These are phyloP conservation scores for Jacaranda mimosifolia DNA, from an alignment of 257 asterid species.

Conservation along the genomic window DNA sequence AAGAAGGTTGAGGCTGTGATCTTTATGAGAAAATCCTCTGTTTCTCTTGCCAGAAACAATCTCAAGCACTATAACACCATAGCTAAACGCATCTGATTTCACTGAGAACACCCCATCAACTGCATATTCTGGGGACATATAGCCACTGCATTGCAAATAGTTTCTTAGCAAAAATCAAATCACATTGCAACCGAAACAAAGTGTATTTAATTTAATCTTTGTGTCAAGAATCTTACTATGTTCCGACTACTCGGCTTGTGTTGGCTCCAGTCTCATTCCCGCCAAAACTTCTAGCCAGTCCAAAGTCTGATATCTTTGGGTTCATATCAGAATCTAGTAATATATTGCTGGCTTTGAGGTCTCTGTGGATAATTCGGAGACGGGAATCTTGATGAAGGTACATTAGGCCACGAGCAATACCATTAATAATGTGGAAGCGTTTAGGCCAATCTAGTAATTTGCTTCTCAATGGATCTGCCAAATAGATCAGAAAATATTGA, in stretches of 20 bases:
- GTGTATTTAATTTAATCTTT: neutral
- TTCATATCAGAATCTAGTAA: constrained; percentile 47
- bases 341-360: constrained; percentile 48
- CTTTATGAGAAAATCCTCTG: constrained; percentile 37
- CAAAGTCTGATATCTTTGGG: constrained; percentile 52
- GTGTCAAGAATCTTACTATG: constrained; percentile 37
- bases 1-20: constrained; percentile 45
- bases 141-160: constrained; percentile 38
- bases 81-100: constrained; percentile 51
- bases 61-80: constrained; percentile 46
- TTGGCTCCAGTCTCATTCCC: constrained; percentile 51
- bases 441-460: constrained; percentile 42
- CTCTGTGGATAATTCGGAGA: constrained; percentile 45
- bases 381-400: constrained; percentile 53
- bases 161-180: neutral
- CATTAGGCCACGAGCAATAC: constrained; percentile 52
- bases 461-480: constrained; percentile 39
- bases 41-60: constrained; percentile 43
- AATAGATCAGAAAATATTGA: neutral
- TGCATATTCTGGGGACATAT: constrained; percentile 53
- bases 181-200: neutral
- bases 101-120: constrained; percentile 46
- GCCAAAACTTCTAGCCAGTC: constrained; percentile 45
- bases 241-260: constrained; percentile 48
- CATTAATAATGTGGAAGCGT: constrained; percentile 46